Evolutionary conservation across 2,329 filamentous ascomycete genomes (phyloP), one percentile per base, ranked within the genome.

Genomic region (Aspergillus fructus): DNA sequence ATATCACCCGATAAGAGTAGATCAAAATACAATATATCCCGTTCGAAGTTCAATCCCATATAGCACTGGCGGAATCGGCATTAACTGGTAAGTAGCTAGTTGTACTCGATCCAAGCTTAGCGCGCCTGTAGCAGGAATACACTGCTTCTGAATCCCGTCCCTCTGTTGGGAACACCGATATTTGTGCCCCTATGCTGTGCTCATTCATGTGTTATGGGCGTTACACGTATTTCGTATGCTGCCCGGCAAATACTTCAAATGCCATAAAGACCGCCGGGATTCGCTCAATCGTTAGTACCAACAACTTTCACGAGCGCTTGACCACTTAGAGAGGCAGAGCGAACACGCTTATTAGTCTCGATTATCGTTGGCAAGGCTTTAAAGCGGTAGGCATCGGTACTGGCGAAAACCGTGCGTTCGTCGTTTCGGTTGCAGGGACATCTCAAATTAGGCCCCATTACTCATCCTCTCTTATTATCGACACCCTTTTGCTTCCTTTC

Each of bases 401-500:
- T 30, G 27, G 27, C 27, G 27, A 9, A 30, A 30, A 30, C 27
- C 27, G 8, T 30, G 9, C 9, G 27, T 30, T 30, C 27, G 27
- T 30, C 27, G 27, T n/a, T 39, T 17, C 12, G 7, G 13, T 27
- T 21, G 17, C 19, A 39, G n/a, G 15, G 13, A 27, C 3, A 12
- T 27, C 21, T 23, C 13, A 12, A 24, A 40, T 37, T 17, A 5
- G 19, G 15, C n/a, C 3, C 23, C 13, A 23, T 54, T 54, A 50
- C 45, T 65, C 62, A n/a, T 55, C 55, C 4, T 59, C 72, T 67
- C 53, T 68, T 62, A 1, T 68, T 68, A 41, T 63, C 64, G 43
- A 70, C 59, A 34, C 69, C 71, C 63, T 77, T 72, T 59, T 71
- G 68, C 55, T 73, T 70, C 60, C 72, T 76, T 33, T 74, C 74